Evolutionary conservation across 2,329 filamentous ascomycete genomes (phyloP).

Genomic region (Aspergillus glaucus): DNA sequence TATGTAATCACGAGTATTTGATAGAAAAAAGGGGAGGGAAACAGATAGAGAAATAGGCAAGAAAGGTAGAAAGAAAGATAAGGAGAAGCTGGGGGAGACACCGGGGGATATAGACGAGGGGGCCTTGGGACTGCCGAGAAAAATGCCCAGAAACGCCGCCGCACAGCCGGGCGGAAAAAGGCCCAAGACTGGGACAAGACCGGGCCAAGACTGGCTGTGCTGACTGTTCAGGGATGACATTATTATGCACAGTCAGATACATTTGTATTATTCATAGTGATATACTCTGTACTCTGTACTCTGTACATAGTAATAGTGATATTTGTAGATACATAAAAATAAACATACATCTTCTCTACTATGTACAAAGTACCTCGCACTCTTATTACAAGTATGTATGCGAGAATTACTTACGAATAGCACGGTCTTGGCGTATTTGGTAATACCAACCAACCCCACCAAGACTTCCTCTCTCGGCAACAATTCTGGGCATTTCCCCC

Average conservation of each 20-base stretch:
- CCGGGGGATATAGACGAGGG: slow-evolving; percentile 1
- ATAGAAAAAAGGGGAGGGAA: slow-evolving; percentile 7
- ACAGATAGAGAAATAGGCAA: slow-evolving; percentile 5
- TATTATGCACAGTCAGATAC: too few species aligned
- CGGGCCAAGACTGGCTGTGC: slow-evolving; percentile 25
- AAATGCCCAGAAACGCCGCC: slow-evolving; percentile 31
- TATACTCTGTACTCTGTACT: background rate
- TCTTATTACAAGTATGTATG: too few species aligned
- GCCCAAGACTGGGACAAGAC: slow-evolving; percentile 25
- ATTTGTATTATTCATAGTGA: background rate
- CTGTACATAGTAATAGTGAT: background rate
- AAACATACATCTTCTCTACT: background rate
- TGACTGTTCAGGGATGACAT: background rate
- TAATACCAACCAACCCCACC: background rate
- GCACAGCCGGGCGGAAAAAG: slow-evolving; percentile 26
- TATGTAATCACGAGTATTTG: too few species aligned
- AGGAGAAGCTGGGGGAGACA: slow-evolving; percentile 2
- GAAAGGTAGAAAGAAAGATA: slow-evolving; percentile 4
- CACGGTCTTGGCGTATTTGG: background rate
- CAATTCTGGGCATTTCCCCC: background rate
- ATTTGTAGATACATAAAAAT: background rate
- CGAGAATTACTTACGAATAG: too few species aligned
- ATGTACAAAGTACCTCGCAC: too few species aligned
- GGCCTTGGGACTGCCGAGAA: background rate
- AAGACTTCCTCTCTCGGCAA: background rate